These are phyloP conservation scores for Clitoria ternatea DNA, from an alignment of 306 rosid species.

Conservation along the genomic window DNA sequence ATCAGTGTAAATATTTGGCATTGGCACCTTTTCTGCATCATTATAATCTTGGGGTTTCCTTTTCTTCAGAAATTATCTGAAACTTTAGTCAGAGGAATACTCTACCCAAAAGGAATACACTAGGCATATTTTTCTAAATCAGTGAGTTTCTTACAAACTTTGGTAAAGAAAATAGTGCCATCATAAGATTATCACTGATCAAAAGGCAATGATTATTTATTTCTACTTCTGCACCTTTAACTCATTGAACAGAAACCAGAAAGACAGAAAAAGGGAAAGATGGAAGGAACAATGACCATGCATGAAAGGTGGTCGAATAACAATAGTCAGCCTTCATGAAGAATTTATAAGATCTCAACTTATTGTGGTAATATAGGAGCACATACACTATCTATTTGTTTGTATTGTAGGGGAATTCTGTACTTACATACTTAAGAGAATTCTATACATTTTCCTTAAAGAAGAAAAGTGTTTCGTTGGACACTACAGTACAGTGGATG, in stretches of 20 bases:
- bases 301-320: background rate
- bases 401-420: background rate
- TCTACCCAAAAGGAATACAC: background rate
- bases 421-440: background rate
- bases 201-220: background rate
- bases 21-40: background rate
- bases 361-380: background rate
- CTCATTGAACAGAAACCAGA: background rate
- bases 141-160: background rate
- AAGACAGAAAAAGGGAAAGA: background rate
- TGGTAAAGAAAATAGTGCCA: background rate
- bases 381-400: background rate
- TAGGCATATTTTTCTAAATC: background rate
- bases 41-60: background rate
- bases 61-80: background rate
- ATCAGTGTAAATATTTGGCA: background rate
- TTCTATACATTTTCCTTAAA: background rate
- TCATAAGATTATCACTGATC: background rate
- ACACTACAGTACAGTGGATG: background rate
- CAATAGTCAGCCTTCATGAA: background rate
- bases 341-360: background rate
- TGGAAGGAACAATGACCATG: background rate
- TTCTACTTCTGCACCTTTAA: background rate
- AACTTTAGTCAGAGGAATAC: background rate
- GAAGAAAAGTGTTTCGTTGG: slow-evolving; percentile 17